Evolutionary conservation across 768 basidiomycete genomes (phyloP).

Genomic region (Auricularia cornea): DNA sequence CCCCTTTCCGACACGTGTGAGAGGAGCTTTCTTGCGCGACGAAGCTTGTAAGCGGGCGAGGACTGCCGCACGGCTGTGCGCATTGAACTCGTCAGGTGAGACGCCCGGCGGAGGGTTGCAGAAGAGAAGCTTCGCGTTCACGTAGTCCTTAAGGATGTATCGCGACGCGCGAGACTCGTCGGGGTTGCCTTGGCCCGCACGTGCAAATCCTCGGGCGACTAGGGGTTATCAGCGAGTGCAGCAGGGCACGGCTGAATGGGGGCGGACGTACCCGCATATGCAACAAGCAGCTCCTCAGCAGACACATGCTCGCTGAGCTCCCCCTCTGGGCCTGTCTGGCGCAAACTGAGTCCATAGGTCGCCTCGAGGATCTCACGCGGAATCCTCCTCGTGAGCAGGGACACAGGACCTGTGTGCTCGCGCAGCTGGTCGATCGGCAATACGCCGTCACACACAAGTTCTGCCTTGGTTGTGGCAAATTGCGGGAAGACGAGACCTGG

Average conservation of each 20-base stretch:
- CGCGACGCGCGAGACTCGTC: constrained; percentile 93
- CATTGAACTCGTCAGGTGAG: constrained; percentile 64
- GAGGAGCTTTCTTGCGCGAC: constrained; percentile 84
- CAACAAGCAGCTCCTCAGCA: constrained; percentile 73
- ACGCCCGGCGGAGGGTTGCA: constrained; percentile 81
- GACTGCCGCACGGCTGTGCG: constrained; percentile 51
- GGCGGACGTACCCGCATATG: constrained; percentile 79
- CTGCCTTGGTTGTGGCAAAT: constrained; percentile 94
- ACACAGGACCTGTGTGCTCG: constrained; percentile 80
- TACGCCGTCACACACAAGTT: constrained; percentile 93
- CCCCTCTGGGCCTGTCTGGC: constrained; percentile 56
- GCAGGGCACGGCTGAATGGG: not conserved
- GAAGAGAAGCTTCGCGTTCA: constrained; percentile 85
- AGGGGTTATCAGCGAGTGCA: not conserved
- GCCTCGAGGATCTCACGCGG: constrained; percentile 81
- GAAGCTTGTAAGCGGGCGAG: constrained; percentile 42
- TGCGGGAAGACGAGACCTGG: constrained; percentile 98
- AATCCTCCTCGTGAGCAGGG: constrained; percentile 69
- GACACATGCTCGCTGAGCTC: constrained; percentile 54
- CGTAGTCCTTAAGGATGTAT: constrained; percentile 92
- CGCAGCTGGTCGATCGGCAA: constrained; percentile 95
- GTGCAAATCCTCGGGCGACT: constrained; percentile 91
- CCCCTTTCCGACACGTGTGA: constrained; percentile 73
- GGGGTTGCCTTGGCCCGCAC: constrained; percentile 92
- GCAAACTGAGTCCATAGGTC: constrained; percentile 78